These are phyloP conservation scores for Monilinia fructicola DNA, from an alignment of 2,329 filamentous ascomycete species.

Conservation along the genomic window DNA sequence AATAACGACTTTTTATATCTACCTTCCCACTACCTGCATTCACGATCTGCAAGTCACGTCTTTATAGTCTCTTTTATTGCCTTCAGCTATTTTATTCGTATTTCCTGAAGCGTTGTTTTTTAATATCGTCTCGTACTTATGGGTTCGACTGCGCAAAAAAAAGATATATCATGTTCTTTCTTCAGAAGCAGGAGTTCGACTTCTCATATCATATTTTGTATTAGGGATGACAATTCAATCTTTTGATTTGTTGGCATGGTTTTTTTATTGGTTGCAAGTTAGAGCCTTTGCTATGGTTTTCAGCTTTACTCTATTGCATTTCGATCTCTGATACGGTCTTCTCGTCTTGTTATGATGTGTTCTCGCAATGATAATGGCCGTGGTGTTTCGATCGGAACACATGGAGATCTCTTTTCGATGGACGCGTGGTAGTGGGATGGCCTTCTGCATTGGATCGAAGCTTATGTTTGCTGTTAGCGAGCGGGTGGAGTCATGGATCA, in stretches of 20 bases:
- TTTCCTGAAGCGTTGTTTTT: conserved; percentile 11
- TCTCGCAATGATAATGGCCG: conserved; percentile 13
- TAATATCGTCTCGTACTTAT: conserved; percentile 1
- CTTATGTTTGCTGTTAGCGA: conserved; percentile 18
- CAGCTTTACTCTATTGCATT: conserved; percentile 11
- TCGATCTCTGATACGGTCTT: conserved; percentile 5
- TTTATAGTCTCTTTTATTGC: conserved; percentile 14
- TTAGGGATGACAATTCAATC: conserved; percentile 15
- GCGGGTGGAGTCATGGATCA: conserved; percentile 10
- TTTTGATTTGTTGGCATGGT: conserved; percentile 20
- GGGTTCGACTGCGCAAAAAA: conserved; percentile 9
- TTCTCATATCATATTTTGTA: conserved; percentile 19
- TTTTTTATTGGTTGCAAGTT: conserved; percentile 19
- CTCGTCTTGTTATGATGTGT: conserved; percentile 11
- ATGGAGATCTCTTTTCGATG: conserved; percentile 15
- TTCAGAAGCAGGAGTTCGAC: conserved; percentile 9
- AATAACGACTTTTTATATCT: conserved; percentile 45
- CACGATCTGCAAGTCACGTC: conserved; percentile 2
- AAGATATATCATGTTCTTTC: conserved; percentile 16
- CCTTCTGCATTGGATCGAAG: conserved; percentile 17
- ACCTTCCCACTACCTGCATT: neutral
- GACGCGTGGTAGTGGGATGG: conserved; percentile 11
- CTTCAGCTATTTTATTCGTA: conserved; percentile 10
- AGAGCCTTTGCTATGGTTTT: conserved; percentile 17
- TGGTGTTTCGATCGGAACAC: conserved; percentile 15